These are phyloP conservation scores for Colletotrichum cereale DNA, from an alignment of 2,329 filamentous ascomycete genomes.

Conservation along the genomic window DNA sequence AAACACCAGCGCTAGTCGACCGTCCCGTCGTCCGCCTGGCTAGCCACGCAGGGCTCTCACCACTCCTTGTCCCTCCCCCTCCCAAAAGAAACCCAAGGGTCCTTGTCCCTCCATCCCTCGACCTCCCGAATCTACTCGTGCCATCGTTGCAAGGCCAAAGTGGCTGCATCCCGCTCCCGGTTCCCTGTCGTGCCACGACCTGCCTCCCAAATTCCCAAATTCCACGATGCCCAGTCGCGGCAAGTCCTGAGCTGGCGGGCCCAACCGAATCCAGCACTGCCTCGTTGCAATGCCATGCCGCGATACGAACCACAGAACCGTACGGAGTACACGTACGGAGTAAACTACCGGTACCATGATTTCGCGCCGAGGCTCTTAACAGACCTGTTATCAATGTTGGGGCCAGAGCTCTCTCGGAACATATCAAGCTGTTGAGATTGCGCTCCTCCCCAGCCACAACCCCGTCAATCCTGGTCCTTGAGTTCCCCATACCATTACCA, in stretches of 20 bases:
- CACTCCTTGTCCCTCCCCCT: neutral
- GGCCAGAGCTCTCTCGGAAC: neutral
- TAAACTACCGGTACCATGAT: neutral
- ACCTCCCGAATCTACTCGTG: conserved; percentile 9
- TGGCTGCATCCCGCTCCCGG: conserved; percentile 7
- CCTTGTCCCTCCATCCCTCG: neutral
- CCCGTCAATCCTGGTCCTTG: neutral
- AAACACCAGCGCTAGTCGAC: conserved; percentile 27
- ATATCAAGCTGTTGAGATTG: neutral
- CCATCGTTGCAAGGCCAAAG: conserved; percentile 19
- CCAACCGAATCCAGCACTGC: conserved; percentile 35
- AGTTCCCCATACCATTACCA: neutral
- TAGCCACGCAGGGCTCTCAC: conserved; percentile 26
- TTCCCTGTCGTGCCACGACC: neutral
- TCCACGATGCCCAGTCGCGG: neutral
- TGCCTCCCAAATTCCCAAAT: neutral
- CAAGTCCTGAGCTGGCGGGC: conserved; percentile 29
- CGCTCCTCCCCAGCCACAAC: neutral
- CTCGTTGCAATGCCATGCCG: neutral
- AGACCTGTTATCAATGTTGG: neutral
- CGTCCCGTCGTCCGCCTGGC: neutral
- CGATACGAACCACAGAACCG: neutral
- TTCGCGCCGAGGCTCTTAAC: conserved; percentile 6
- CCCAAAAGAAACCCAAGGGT: conserved; percentile 5
- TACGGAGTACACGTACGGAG: too few relatives aligned